Evolutionary conservation across 805 yeast species (phyloP).

Genomic region (Candida manassasensis): DNA sequence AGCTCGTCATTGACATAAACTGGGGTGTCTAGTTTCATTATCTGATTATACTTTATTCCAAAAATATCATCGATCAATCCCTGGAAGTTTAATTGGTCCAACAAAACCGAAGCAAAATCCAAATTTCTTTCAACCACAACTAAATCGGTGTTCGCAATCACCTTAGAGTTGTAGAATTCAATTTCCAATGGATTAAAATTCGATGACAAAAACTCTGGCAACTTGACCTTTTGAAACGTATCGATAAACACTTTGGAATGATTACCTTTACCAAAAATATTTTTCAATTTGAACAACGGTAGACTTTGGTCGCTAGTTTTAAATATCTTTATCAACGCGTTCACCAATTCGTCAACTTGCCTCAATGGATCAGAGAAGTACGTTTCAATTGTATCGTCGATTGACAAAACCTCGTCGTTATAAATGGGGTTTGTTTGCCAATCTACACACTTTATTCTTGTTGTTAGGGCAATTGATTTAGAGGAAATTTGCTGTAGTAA

Average conservation of each 20-base stretch:
- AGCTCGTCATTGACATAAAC: conserved; percentile 11
- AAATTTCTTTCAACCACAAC: conserved; percentile 74
- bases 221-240: conserved; percentile 27
- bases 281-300: conserved; percentile 42
- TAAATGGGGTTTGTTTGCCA: conserved; percentile 45
- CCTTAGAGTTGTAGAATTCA: conserved; percentile 29
- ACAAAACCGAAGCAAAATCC: conserved; percentile 66
- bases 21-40: conserved; percentile 11
- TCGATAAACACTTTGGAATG: conserved; percentile 47
- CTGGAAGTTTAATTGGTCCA: conserved; percentile 74
- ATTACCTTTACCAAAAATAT: conserved; percentile 57
- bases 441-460: conserved; percentile 38
- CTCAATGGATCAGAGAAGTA: conserved; percentile 43
- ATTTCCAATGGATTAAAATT: conserved; percentile 33
- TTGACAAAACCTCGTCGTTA: conserved; percentile 38
- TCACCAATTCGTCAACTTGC: conserved; percentile 45
- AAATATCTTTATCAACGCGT: conserved; percentile 41
- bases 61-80: conserved; percentile 78
- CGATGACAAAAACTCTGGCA: conserved; percentile 33
- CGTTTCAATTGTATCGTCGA: conserved; percentile 38
- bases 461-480: conserved; percentile 6
- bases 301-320: conserved; percentile 11
- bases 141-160: conserved; percentile 57
- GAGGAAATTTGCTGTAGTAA: not conserved
- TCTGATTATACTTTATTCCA: conserved; percentile 42